Evolutionary conservation across 257 asterid genomes (phyloP).

Genomic region (Mitragyna speciosa): DNA sequence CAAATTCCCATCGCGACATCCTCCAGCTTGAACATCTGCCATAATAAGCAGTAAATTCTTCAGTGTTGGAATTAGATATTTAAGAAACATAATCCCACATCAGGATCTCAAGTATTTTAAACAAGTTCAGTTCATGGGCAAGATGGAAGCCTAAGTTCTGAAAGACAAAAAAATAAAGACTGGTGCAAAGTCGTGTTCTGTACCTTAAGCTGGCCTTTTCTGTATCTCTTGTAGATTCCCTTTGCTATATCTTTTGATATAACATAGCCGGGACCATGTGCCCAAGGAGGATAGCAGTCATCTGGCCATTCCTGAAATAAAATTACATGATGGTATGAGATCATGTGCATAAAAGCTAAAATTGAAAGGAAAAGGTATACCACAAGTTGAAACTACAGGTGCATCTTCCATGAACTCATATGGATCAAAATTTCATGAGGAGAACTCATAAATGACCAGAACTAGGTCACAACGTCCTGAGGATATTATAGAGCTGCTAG

Average conservation of each 20-base stretch:
- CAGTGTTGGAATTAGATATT: background rate
- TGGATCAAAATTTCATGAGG: background rate
- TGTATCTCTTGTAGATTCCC: conserved; percentile 58
- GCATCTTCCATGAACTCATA: background rate
- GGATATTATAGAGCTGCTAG: background rate
- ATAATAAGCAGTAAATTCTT: background rate
- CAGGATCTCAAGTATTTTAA: no score
- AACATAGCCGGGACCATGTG: conserved; percentile 92
- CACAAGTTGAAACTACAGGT: background rate
- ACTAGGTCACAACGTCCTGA: background rate
- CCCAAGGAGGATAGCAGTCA: conserved; percentile 89
- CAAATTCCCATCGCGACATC: conserved; percentile 98
- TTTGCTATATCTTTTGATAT: conserved; percentile 81
- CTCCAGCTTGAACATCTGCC: conserved; percentile 94
- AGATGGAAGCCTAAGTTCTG: no score
- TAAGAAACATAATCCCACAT: no score
- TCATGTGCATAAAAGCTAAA: background rate
- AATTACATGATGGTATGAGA: conserved; percentile 20
- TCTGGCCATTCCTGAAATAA: conserved; percentile 79
- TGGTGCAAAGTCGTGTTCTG: background rate
- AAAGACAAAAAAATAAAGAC: background rate
- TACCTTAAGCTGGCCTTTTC: conserved; percentile 70
- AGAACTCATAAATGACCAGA: background rate
- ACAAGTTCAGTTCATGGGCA: no score
- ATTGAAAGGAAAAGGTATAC: background rate